Conservation (phyloP, 192 early-diverging fungal genomes). For the Backusella australiensis region DNA sequence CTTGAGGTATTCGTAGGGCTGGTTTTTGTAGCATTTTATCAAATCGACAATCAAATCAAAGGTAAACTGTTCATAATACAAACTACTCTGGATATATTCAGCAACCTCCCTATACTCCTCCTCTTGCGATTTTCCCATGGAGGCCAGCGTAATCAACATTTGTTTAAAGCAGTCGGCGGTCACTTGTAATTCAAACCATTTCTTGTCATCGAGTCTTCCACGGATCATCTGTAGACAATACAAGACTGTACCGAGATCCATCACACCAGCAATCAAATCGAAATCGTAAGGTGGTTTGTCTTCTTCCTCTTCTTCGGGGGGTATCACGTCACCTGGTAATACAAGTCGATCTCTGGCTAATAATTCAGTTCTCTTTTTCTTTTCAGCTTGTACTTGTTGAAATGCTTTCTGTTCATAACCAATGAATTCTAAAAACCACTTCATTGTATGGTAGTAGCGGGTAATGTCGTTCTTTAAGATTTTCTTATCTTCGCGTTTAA, state of each 20-base stretch:
- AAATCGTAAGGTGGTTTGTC: slow-evolving; percentile 31
- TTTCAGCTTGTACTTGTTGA: neutral
- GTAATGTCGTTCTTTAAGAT: slow-evolving; percentile 38
- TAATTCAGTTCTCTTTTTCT: neutral
- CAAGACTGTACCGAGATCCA: slow-evolving; percentile 33
- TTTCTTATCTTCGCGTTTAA: slow-evolving; percentile 38
- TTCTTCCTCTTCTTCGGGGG: neutral
- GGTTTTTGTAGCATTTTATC: slow-evolving; percentile 43
- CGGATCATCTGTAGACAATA: slow-evolving; percentile 37
- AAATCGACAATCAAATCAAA: slow-evolving; percentile 60
- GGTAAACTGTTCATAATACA: slow-evolving; percentile 65
- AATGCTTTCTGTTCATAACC: slow-evolving; percentile 10
- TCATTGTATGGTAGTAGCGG: slow-evolving; percentile 39
- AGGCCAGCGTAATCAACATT: slow-evolving; percentile 54
- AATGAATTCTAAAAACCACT: slow-evolving; percentile 39
- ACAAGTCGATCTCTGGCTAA: neutral
- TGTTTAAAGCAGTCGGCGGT: slow-evolving; percentile 61
- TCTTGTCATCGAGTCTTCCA: slow-evolving; percentile 24
- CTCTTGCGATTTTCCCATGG: slow-evolving; percentile 49
- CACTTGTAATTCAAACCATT: slow-evolving; percentile 48
- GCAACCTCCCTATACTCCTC: slow-evolving; percentile 56
- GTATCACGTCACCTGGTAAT: neutral
- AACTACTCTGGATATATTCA: slow-evolving; percentile 63
- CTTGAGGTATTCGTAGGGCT: slow-evolving; percentile 50
- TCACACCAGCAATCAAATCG: slow-evolving; percentile 33